phyloP scores from a whole-genome alignment of 1,139 yeast species.

The Geotrichum europaeum region DNA sequence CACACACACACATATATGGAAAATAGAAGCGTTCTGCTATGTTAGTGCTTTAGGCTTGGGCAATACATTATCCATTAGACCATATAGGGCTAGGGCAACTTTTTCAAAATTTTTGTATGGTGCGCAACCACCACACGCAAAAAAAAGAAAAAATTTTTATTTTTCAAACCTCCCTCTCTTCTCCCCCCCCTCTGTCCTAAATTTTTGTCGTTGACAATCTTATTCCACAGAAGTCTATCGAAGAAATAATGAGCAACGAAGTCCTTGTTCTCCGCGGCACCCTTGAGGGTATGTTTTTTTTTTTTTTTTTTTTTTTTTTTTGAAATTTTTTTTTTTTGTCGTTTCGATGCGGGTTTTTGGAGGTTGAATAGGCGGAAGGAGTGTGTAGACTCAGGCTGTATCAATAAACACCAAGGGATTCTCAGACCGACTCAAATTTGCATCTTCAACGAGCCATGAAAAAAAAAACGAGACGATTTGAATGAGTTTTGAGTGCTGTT shows the following conservation, averaged over 20 bases:
- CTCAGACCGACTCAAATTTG: background rate
- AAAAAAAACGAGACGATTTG: background rate
- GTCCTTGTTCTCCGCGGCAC: slow-evolving; percentile 99
- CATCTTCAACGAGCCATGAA: background rate
- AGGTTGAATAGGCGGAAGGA: background rate
- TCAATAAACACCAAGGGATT: background rate
- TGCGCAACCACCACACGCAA: background rate
- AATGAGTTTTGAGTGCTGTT: background rate
- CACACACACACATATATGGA: too few species aligned
- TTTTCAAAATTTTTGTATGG: background rate
- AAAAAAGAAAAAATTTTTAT: slow-evolving; percentile 3
- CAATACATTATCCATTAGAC: background rate
- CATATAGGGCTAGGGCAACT: background rate
- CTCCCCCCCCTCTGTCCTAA: slow-evolving; percentile 1
- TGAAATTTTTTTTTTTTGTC: background rate
- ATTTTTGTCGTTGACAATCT: slow-evolving; percentile 7
- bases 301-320: background rate
- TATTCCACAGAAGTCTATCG: slow-evolving; percentile 8
- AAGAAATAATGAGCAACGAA: slow-evolving; percentile 44
- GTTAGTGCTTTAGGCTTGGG: background rate
- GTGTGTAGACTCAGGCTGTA: background rate
- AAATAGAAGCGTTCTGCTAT: too few species aligned
- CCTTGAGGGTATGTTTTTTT: slow-evolving; percentile 55
- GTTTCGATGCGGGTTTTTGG: background rate
- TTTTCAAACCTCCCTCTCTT: background rate